These are phyloP conservation scores for Amanita muscaria DNA, from an alignment of 768 basidiomycete genomes.

Conservation along the genomic window DNA sequence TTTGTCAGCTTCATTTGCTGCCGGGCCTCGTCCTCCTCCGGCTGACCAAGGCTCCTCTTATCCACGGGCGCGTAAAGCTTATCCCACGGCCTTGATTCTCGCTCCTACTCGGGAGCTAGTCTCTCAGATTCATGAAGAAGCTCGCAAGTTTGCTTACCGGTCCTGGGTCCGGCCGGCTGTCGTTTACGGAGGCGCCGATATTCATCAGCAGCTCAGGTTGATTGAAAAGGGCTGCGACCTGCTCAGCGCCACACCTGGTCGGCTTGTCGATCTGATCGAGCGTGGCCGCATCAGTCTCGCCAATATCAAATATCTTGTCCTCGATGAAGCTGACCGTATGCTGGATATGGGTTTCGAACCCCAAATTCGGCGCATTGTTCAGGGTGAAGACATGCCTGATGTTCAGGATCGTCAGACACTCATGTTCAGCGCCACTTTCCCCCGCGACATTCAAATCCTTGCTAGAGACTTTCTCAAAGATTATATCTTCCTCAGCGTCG, in stretches of 20 bases:
- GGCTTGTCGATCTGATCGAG: slow-evolving; percentile 97
- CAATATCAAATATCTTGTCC: slow-evolving; percentile 95
- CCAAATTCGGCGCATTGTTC: slow-evolving; percentile 95
- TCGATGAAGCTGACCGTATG: slow-evolving; percentile 99
- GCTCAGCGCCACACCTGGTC: slow-evolving; percentile 93
- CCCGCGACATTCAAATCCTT: slow-evolving; percentile 95
- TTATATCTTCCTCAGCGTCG: slow-evolving; percentile 97
- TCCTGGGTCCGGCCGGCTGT: slow-evolving; percentile 99
- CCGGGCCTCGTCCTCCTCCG: slow-evolving; percentile 72
- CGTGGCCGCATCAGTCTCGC: slow-evolving; percentile 93
- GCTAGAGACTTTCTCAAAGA: slow-evolving; percentile 96
- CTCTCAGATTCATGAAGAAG: slow-evolving; percentile 98
- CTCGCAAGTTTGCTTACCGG: slow-evolving; percentile 97
- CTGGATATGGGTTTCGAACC: slow-evolving; percentile 99
- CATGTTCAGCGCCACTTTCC: slow-evolving; percentile 99
- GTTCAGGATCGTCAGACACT: slow-evolving; percentile 88
- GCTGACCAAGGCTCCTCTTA: slow-evolving; percentile 39
- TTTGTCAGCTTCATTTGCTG: slow-evolving; percentile 81
- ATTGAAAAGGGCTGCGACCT: slow-evolving; percentile 98
- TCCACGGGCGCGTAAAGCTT: slow-evolving; percentile 76
- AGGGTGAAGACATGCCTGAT: slow-evolving; percentile 98
- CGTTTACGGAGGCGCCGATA: slow-evolving; percentile 98
- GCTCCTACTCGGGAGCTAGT: slow-evolving; percentile 98
- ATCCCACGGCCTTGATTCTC: slow-evolving; percentile 93
- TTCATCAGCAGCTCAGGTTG: slow-evolving; percentile 85